phyloP scores from a whole-genome alignment of 75 land plant species.

The Pseudotsuga menziesii region DNA sequence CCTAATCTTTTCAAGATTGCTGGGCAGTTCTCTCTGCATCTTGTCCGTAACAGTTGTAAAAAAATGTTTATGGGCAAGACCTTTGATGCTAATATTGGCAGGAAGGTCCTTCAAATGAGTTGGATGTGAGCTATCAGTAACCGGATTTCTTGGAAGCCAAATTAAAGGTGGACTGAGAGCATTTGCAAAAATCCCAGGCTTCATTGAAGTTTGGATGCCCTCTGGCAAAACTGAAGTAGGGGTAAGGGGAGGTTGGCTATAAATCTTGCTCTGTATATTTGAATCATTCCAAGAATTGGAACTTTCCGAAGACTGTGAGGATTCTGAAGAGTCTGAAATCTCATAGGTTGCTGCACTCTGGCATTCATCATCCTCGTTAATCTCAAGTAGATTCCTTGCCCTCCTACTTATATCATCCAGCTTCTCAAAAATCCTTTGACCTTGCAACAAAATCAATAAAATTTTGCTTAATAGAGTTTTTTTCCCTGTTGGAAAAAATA shows the following conservation, averaged over 20 bases:
- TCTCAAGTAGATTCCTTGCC: constrained; percentile 20
- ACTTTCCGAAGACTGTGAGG: constrained; percentile 1
- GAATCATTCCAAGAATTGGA: not conserved
- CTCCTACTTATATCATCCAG: constrained; percentile 32
- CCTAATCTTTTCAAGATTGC: not conserved
- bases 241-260: constrained; percentile 14
- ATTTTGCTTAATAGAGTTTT: not conserved
- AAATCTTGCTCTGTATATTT: constrained; percentile 13
- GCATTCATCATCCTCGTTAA: constrained; percentile 25
- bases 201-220: constrained; percentile 1
- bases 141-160: constrained; percentile 9
- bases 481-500: not conserved
- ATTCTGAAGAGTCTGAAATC: constrained; percentile 7
- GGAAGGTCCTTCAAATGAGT: not conserved
- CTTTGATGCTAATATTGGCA: not conserved
- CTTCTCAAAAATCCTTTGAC: constrained; percentile 20
- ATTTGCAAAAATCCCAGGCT: not conserved
- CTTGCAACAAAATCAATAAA: constrained; percentile 6
- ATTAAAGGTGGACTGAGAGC: constrained; percentile 23
- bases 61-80: not conserved
- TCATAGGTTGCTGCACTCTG: not conserved
- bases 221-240: constrained; percentile 44
- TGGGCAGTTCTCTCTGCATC: not conserved
- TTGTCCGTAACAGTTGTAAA: not conserved
- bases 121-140: constrained; percentile 2